Base-by-base conservation (phyloP, 2,329 filamentous ascomycete species). In the Aspergillus quadrilineatus region DNA sequence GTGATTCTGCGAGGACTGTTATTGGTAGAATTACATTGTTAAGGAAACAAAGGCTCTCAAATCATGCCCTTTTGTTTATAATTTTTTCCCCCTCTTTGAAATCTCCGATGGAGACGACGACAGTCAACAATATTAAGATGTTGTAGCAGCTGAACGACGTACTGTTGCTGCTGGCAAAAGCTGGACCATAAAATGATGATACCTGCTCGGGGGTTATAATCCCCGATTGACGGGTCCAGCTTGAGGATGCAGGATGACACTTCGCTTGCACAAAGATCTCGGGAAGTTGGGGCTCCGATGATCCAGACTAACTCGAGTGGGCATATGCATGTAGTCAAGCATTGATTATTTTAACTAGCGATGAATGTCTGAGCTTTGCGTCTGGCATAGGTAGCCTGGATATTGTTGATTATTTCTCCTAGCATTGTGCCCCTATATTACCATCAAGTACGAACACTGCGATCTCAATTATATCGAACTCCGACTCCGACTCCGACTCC, bases 241-340 rank as follows among this genome's bases (percentile, higher is more conserved):
- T 42, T 7, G 39, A 42, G 39, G 39, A 22, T 49, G 6, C 17
- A 43, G 15, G 39, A 37, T 37, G 34, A 17, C n/a, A 17, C n/a
- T 52, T 44, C n/a, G 42, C 50, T 50, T 56, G 54, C 54, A 56
- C 48, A 56, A 56, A 46, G 43, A 51, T 45, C 42, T 56, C 54
- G 54, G 54, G 42, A 43, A 36, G 15, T 56, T 41, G 42, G 43
- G 32, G 43, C 42, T 56, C 54, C 54, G 54, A 45, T 30, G 41
- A 44, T 29, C 12, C 39, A 37, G 26, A n/a, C 49, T 51, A 51
- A 36, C 39, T n/a, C 2, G 26, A 43, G 26, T 17, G n/a, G 48
- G 48, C n/a, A 50, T 22, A 22, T 42, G 12, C 48, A 50, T 29
- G n/a, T 39, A 41, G 48, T 30, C 48, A 12, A 37, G 45, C 45